Conservation (phyloP, 2,329 filamentous ascomycete genomes). For the Trichoderma sp. region DNA sequence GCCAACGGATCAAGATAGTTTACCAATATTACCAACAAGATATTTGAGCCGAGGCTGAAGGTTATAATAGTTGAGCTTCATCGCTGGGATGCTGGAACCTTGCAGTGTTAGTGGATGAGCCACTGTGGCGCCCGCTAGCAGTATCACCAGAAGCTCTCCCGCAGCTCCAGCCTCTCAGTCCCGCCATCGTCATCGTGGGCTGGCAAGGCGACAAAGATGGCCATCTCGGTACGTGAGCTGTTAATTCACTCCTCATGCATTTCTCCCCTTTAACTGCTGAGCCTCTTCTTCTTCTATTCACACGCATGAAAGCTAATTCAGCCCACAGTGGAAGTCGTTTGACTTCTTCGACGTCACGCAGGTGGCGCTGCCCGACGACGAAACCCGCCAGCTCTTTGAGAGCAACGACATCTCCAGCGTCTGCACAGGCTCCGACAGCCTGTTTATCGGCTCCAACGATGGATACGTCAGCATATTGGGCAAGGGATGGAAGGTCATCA, state of each 20-base stretch:
- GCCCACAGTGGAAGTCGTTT: constrained; percentile 91
- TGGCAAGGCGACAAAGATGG: constrained; percentile 33
- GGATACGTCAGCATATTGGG: constrained; percentile 86
- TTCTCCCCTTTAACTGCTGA: not conserved
- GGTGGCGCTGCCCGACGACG: constrained; percentile 75
- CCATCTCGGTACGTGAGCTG: constrained; percentile 32
- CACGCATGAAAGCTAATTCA: not conserved
- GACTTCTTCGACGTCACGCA: constrained; percentile 97
- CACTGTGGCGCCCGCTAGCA: constrained; percentile 23
- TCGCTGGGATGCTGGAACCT: not conserved
- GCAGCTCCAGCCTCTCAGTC: constrained; percentile 21
- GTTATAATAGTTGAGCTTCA: not conserved
- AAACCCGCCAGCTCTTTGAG: constrained; percentile 75
- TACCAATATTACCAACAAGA: not conserved
- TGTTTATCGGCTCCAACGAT: constrained; percentile 84
- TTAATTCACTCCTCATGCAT: not conserved
- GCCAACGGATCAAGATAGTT: not conserved
- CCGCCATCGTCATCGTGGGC: constrained; percentile 34
- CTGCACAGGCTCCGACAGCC: constrained; percentile 80
- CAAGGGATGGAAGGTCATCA: constrained; percentile 79
- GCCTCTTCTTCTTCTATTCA: not conserved
- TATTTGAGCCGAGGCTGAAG: not conserved
- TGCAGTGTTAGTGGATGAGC: constrained; percentile 16
- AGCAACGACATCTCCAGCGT: constrained; percentile 80
- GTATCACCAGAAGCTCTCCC: not conserved